Percentiles rank a stretch among this genome's conserved stretches.
phyloP scores from a whole-genome alignment of 441 rosid genomes.

The Iberis amara region DNA sequence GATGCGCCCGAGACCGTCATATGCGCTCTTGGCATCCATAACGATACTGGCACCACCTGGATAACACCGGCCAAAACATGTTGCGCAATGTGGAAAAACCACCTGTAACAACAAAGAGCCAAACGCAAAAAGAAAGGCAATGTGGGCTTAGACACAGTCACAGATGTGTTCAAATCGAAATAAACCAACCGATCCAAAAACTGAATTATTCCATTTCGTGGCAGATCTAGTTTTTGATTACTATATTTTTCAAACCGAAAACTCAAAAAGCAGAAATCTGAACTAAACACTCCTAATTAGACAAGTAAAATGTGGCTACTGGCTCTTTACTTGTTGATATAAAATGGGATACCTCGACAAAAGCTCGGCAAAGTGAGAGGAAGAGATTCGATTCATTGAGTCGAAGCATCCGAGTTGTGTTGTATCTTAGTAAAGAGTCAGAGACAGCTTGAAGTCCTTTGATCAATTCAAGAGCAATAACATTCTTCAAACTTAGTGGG shows the following conservation, averaged over 20 bases:
- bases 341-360: conserved; percentile 53
- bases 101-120: conserved; percentile 41
- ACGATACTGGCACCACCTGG: conserved; percentile 66
- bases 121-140: not conserved
- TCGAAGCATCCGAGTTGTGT: conserved; percentile 83
- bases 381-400: conserved; percentile 80
- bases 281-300: too few species aligned
- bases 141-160: conserved; percentile 13
- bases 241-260: not conserved
- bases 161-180: not conserved
- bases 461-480: conserved; percentile 69
- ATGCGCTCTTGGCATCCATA: conserved; percentile 63
- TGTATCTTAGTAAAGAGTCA: conserved; percentile 75
- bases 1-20: conserved; percentile 55
- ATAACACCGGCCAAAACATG: conserved; percentile 91
- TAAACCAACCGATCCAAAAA: not conserved
- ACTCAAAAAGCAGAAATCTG: too few species aligned
- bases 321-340: conserved; percentile 3
- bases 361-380: conserved; percentile 82
- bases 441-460: conserved; percentile 78
- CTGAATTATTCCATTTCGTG: too few species aligned
- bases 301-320: not conserved
- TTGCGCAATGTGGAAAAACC: conserved; percentile 73
- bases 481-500: conserved; percentile 66
- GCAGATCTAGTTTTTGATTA: too few species aligned